phyloP scores from a whole-genome alignment of 768 basidiomycete genomes.

The Rhodotorula graminis region DNA sequence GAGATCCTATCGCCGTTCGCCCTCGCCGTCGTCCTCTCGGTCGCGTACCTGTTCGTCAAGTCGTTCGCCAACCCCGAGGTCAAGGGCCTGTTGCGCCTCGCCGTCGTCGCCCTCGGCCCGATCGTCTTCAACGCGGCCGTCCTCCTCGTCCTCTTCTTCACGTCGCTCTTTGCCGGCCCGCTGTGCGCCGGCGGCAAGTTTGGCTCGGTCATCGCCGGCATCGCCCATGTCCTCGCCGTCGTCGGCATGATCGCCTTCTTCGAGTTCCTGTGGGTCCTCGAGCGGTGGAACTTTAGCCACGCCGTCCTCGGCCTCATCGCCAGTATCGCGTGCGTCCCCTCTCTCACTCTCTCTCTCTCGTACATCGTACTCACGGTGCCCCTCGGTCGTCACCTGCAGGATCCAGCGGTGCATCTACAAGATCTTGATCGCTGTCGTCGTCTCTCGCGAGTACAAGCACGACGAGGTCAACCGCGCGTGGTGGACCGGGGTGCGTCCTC shows the following conservation, averaged over 20 bases:
- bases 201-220: conserved; percentile 83
- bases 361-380: background rate
- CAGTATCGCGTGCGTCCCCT: conserved; percentile 57
- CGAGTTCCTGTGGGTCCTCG: conserved; percentile 96
- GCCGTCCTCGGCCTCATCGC: conserved; percentile 89
- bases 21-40: conserved; percentile 53
- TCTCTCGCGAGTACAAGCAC: conserved; percentile 97
- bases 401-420: conserved; percentile 93
- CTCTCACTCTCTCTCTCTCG: too few species aligned
- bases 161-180: conserved; percentile 88
- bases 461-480: conserved; percentile 97
- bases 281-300: conserved; percentile 83
- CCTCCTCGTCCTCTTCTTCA: conserved; percentile 76
- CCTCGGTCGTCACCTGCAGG: conserved; percentile 3
- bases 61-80: conserved; percentile 73
- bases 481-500: conserved; percentile 77
- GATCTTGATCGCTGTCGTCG: conserved; percentile 84
- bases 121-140: conserved; percentile 92
- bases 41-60: conserved; percentile 54
- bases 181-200: conserved; percentile 68
- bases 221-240: conserved; percentile 75
- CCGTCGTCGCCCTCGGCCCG: conserved; percentile 85
- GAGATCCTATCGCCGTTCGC: conserved; percentile 54
- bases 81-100: conserved; percentile 84
- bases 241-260: conserved; percentile 87